A percentile compares a stretch with the other conserved stretches of the same genome.
Conservation (phyloP, 1,284 basidiomycete species). For the Moesziomyces aphidis region DNA sequence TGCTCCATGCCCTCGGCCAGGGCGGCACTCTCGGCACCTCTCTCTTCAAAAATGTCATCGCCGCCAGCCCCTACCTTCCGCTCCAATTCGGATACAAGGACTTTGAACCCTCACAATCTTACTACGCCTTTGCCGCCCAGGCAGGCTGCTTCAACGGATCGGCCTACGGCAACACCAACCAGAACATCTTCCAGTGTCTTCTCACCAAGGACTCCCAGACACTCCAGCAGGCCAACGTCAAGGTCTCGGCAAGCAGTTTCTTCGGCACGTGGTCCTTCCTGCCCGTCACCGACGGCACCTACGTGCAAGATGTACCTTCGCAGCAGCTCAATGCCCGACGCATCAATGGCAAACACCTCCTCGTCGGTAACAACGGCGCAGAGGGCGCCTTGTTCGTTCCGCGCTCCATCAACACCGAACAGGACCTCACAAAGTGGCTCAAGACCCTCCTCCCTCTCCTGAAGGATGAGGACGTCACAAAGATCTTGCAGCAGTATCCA, state of each 20-base stretch:
- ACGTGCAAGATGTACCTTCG: constrained; percentile 17
- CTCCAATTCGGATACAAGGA: constrained; percentile 27
- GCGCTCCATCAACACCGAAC: constrained; percentile 19
- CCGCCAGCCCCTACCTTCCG: constrained; percentile 33
- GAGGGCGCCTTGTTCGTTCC: constrained; percentile 23
- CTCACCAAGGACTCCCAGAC: constrained; percentile 15
- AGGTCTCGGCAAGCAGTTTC: constrained; percentile 20
- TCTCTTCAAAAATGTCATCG: constrained; percentile 31
- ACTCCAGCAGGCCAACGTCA: constrained; percentile 26
- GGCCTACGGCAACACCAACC: constrained; percentile 19
- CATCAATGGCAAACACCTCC: constrained; percentile 24
- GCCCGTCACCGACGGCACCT: constrained; percentile 32
- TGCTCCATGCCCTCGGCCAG: constrained; percentile 31
- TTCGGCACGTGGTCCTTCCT: constrained; percentile 31
- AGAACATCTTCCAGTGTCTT: constrained; percentile 26
- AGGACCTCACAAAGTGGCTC: constrained; percentile 17
- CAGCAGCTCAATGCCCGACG: constrained; percentile 8
- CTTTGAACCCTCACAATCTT: constrained; percentile 26
- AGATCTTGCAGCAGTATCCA: constrained; percentile 22
- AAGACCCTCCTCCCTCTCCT: constrained; percentile 16
- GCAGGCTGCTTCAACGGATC: constrained; percentile 30
- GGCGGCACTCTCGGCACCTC: constrained; percentile 25
- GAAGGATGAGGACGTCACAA: constrained; percentile 18
- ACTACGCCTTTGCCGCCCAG: constrained; percentile 27
- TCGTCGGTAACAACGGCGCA: constrained; percentile 38